Percentiles rank a stretch among this genome's conserved stretches.
Conservation (phyloP, 805 yeast species). For the Kregervanrija pseudodelftensis region DNA sequence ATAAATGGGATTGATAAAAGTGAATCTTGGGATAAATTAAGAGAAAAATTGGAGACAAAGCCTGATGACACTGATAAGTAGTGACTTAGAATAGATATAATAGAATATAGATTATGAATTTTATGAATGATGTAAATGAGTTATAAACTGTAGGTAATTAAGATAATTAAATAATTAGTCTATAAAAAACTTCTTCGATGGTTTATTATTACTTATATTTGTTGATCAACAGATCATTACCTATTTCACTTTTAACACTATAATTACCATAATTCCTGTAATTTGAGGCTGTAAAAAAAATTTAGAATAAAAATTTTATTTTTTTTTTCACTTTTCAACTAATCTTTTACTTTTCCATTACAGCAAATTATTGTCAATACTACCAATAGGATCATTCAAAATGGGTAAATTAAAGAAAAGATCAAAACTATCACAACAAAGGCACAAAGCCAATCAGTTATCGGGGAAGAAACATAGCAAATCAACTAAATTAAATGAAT, state of each 20-base stretch:
- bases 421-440: constrained; percentile 39
- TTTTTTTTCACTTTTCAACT: not conserved
- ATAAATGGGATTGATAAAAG: constrained; percentile 18
- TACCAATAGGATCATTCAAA: not conserved
- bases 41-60: constrained; percentile 13
- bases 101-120: no score
- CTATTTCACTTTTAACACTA: not conserved
- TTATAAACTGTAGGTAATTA: no score
- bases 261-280: not conserved
- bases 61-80: constrained; percentile 10
- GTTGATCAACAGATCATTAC: not conserved
- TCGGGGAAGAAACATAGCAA: not conserved
- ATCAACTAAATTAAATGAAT: constrained; percentile 15
- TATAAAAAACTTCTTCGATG: no score
- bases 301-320: not conserved
- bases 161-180: no score
- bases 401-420: constrained; percentile 78
- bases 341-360: not conserved
- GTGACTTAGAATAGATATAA: no score
- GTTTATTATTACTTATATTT: not conserved
- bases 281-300: not conserved
- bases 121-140: no score
- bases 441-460: constrained; percentile 13
- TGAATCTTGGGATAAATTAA: constrained; percentile 16
- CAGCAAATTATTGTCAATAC: not conserved